Evolutionary conservation across 495 filamentous ascomycete genomes (phyloP).

Genomic region (Bombardia bombarda): DNA sequence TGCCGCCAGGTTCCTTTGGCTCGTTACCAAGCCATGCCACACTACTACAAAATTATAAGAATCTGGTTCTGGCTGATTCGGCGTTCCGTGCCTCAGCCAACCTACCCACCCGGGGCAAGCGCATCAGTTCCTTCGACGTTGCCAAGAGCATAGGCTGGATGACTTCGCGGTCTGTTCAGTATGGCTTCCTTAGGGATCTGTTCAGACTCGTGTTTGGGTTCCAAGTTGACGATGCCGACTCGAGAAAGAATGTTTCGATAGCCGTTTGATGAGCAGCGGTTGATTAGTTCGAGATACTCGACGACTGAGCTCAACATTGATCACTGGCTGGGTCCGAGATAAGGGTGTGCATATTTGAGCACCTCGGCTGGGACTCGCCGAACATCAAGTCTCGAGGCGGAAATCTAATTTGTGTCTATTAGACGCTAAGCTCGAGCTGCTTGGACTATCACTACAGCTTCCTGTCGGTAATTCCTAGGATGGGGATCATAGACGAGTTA

Average conservation of each 20-base stretch:
- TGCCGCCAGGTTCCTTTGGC: slow-evolving; percentile 72
- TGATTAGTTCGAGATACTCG: no score
- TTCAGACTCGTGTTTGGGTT: slow-evolving; percentile 82
- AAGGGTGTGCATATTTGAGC: no score
- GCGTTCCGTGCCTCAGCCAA: slow-evolving; percentile 49
- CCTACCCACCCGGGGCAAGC: slow-evolving; percentile 45
- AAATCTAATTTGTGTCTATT: no score
- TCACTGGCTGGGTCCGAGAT: no score
- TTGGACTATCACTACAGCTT: no score
- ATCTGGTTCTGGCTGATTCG: slow-evolving; percentile 60
- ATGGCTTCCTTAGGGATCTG: slow-evolving; percentile 69
- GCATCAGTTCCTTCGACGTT: slow-evolving; percentile 60
- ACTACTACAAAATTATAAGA: slow-evolving; percentile 69
- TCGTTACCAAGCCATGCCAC: slow-evolving; percentile 57
- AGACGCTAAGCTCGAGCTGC: no score
- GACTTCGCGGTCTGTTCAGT: slow-evolving; percentile 43
- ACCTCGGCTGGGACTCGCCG: no score
- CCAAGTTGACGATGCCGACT: slow-evolving; percentile 63
- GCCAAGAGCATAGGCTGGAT: slow-evolving; percentile 70
- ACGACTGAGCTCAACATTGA: no score
- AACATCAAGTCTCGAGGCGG: no score
- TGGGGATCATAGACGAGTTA: no score
- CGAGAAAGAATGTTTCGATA: slow-evolving; percentile 43
- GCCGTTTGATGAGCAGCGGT: slow-evolving; percentile 29
- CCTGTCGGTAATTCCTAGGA: no score